Base-by-base conservation (phyloP, 805 yeast genomes). In the Lipomyces chichibuensis region DNA sequence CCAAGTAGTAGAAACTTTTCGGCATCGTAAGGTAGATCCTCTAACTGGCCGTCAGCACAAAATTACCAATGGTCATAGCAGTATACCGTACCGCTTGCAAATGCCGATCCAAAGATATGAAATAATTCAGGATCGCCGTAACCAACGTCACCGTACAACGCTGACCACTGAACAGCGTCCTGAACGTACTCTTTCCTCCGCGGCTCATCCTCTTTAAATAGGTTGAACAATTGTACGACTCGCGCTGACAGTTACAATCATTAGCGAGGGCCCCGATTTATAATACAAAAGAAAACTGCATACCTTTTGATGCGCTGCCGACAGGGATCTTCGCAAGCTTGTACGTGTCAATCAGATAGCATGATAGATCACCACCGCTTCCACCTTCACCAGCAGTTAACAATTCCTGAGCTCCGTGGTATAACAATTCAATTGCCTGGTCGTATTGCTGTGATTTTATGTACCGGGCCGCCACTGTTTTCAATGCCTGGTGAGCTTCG, bases 401-500 rank as follows among this genome's bases (percentile, higher is more conserved):
- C 64, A 94, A 83, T 25, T 88, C 85, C 67, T 85, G 80, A 0
- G 96, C 84, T 54, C 94, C 93, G 71, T 87, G 87, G 73, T 86
- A 85, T 39, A 94, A 82, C 65, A 92, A 79, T 59, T 90, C 92
- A 61, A 86, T 83, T 9, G 98, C 97, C 52, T 89, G 88, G 2
- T 78, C 80, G 76, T 84, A 91, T 66, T 88, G 86, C 67, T 86
- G 86, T 29, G 87, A 76, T 70, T 90, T 86, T 55, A 90, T 88
- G 75, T 90, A 89, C 75, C 99, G 83, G 72, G 92, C 92, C 54
- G 91, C 90, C 63, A 94, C 90, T 5, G 98, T 92, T 74, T 97
- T 83, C 61, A 95, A 83, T 0, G 97, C 93, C 78, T 95, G 98
- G 77, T 94, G 97, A 0, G 98, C 98, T 76, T 95, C 99, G 76